Base-by-base conservation (phyloP, 805 yeast genomes). In the Komagataella ulmi region DNA sequence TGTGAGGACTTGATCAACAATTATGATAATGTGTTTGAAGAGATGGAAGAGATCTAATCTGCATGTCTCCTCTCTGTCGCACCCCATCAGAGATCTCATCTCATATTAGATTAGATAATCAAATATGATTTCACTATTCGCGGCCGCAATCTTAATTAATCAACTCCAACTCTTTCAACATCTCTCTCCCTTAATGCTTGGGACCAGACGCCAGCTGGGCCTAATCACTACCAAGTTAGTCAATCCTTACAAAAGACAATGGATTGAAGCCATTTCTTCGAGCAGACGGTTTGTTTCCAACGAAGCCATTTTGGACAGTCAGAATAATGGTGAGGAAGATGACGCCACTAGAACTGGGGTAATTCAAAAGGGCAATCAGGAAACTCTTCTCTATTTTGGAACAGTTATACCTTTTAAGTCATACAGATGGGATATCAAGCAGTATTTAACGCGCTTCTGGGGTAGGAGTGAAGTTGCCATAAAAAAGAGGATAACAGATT, bases 311-410 rank as follows among this genome's bases (percentile, higher is more conserved):
- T 50, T 58, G 47, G 58, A 59, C 47, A 59, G 74, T 54, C 69
- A 72, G 51, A 76, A 75, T 54, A 69, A 74, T 6, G 85, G 83
- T 50, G 86, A 80, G 51, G 73, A 72, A 3, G 76, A 69, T 5
- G 75, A 72, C 46, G 81, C 79, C 2, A 74, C 71, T 12, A 77
- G 70, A 44, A 79, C 84, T 0, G 85, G 84, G 61, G 76, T 79
- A 45, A 77, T 79, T 50, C 70, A 71, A 46, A 76, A 76, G 56
- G 66, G 72, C 5, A 70, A 68, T 45, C 63, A 72, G 55, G 80
- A 77, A 59, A 69, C 82, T 0, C 59, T 82, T 53, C 54, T 82
- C 8, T 82, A 77, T 58, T 81, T 78, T 57, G 84, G 78, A 54
- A 76, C 76, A 49, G 65, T 81, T 6, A 70, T 76, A 45, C 81